These are phyloP conservation scores for Blattamonas nauphoetae DNA, from an alignment of 78 protist genomes.

Conservation along the genomic window DNA sequence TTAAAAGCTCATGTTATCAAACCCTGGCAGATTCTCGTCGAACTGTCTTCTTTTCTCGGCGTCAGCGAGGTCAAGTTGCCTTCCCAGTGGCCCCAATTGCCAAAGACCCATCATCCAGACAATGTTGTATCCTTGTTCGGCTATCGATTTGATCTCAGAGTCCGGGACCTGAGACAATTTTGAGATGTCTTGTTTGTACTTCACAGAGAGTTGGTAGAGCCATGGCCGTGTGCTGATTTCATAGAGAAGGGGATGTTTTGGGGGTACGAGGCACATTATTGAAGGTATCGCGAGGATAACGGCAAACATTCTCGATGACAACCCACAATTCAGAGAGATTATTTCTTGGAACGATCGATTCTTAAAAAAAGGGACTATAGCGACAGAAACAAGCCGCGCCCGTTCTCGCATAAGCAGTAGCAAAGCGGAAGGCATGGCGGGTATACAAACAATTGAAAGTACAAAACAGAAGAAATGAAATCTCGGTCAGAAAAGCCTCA, in stretches of 20 bases:
- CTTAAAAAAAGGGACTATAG: no score
- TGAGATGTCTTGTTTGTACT: neutral
- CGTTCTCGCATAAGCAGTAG: no score
- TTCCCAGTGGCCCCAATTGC: constrained; percentile 44
- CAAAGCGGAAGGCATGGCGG: no score
- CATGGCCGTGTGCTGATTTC: constrained; percentile 29
- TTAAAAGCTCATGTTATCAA: neutral
- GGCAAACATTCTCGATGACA: no score
- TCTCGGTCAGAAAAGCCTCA: no score
- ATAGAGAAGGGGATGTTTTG: neutral
- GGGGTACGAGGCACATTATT: no score
- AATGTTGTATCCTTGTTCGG: neutral
- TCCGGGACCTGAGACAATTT: constrained; percentile 24
- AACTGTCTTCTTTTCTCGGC: neutral
- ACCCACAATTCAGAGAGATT: no score
- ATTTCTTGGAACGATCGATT: no score
- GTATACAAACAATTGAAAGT: no score
- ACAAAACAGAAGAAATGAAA: no score
- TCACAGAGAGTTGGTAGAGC: constrained; percentile 6
- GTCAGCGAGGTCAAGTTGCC: neutral
- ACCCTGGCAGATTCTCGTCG: neutral
- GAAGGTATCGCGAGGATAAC: no score
- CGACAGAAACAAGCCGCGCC: no score
- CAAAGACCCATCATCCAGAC: constrained; percentile 78
- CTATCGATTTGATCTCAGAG: neutral